Percentiles rank a stretch among this genome's conserved stretches.
These are phyloP conservation scores for Candida sphagnicola DNA, from an alignment of 805 yeast species.

Conservation along the genomic window DNA sequence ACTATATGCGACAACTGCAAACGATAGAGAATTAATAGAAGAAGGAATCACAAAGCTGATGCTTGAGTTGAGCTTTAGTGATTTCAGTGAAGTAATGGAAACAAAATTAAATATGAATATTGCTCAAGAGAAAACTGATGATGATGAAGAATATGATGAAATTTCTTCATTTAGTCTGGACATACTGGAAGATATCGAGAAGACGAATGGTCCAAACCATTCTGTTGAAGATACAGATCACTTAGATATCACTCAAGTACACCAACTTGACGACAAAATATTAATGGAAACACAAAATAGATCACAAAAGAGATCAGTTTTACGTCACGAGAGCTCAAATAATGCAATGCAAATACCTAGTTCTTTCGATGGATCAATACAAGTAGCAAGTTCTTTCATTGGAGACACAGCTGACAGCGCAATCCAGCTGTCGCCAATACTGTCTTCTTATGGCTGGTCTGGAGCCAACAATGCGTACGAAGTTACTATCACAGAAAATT, in stretches of 20 bases:
- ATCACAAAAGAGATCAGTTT: conserved; percentile 3
- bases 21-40: not conserved
- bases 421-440: not conserved
- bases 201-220: not conserved
- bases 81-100: conserved; percentile 1
- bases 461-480: conserved; percentile 13
- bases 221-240: not conserved
- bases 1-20: not conserved
- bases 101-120: not conserved
- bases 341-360: conserved; percentile 8
- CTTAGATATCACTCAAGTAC: conserved; percentile 7
- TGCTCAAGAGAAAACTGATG: not conserved
- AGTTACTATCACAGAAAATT: conserved; percentile 13
- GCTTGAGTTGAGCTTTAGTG: conserved; percentile 2
- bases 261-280: conserved; percentile 16
- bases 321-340: no score
- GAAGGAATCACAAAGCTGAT: conserved; percentile 1
- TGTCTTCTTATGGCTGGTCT: not conserved
- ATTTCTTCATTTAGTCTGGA: not conserved
- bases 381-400: not conserved
- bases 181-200: conserved; percentile 1
- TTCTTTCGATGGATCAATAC: conserved; percentile 8
- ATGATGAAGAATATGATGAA: not conserved
- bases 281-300: conserved; percentile 16
- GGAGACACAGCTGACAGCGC: not conserved